These are phyloP conservation scores for Thecamonas trahens DNA, from an alignment of 78 protist species.

Conservation along the genomic window DNA sequence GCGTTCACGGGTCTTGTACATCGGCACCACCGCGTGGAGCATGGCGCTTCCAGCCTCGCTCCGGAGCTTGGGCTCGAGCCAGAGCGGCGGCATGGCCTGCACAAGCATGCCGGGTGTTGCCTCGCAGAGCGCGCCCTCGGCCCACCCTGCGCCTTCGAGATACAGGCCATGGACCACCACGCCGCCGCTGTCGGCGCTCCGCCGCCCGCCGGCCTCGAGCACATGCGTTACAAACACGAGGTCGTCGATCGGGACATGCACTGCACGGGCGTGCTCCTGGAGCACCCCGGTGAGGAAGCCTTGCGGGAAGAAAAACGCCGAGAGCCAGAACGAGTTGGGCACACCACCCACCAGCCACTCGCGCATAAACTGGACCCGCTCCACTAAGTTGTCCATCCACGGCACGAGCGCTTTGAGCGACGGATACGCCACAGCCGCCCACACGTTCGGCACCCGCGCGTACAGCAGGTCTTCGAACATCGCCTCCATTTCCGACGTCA, in stretches of 20 bases:
- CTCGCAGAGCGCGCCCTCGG: no score
- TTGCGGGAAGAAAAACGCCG: constrained; percentile 86
- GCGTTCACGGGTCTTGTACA: constrained; percentile 51
- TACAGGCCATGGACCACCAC: constrained; percentile 74
- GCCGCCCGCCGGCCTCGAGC: constrained; percentile 40
- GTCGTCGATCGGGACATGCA: constrained; percentile 12
- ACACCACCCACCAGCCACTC: constrained; percentile 64
- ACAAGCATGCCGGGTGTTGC: no score
- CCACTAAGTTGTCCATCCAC: constrained; percentile 60
- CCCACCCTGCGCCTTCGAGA: constrained; percentile 85
- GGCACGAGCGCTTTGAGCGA: constrained; percentile 62
- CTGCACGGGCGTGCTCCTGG: background rate
- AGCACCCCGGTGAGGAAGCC: no score
- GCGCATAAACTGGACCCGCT: constrained; percentile 28
- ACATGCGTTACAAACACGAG: constrained; percentile 13
- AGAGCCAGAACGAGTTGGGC: constrained; percentile 58
- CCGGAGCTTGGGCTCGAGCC: no score
- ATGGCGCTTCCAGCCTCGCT: no score
- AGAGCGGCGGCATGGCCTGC: no score
- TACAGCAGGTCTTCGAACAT: constrained; percentile 34
- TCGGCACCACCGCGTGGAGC: constrained; percentile 64
- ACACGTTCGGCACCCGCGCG: constrained; percentile 39
- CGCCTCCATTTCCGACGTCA: constrained; percentile 60
- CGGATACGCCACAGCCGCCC: constrained; percentile 51
- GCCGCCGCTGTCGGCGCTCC: constrained; percentile 32